These are phyloP conservation scores for Leishmania lainsoni DNA, from an alignment of 208 protist genomes.

Conservation along the genomic window DNA sequence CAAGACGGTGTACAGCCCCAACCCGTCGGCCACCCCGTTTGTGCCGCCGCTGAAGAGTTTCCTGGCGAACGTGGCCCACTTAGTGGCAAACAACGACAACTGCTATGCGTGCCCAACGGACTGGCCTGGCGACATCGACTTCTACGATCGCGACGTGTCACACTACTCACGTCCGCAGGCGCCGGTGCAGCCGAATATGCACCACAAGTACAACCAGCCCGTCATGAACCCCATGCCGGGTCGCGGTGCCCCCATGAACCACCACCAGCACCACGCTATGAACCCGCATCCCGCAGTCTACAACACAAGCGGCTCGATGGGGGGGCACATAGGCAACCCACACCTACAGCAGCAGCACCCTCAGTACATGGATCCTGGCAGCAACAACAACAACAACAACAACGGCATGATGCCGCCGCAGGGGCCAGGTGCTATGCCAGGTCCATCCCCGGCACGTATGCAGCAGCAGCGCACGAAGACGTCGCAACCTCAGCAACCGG, in stretches of 20 bases:
- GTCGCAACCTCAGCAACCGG: conserved; percentile 51
- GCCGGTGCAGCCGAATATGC: conserved; percentile 24
- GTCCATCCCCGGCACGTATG: conserved; percentile 29
- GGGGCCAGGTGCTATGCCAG: conserved; percentile 18
- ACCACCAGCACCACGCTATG: conserved; percentile 34
- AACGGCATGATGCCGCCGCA: conserved; percentile 28
- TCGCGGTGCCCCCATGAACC: conserved; percentile 25
- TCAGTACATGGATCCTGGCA: conserved; percentile 36
- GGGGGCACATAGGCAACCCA: conserved; percentile 19
- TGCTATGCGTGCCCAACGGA: conserved; percentile 49
- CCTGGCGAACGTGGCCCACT: conserved; percentile 49
- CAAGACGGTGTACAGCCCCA: conserved; percentile 50
- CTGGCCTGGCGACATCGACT: conserved; percentile 63
- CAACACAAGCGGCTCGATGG: conserved; percentile 20
- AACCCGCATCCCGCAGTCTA: conserved; percentile 25
- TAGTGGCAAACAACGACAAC: conserved; percentile 45
- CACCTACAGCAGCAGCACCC: conserved; percentile 42
- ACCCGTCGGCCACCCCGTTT: conserved; percentile 52
- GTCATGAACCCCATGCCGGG: conserved; percentile 20
- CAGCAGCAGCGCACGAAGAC: conserved; percentile 37
- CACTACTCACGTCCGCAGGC: conserved; percentile 51
- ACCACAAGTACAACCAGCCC: conserved; percentile 33
- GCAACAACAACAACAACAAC: conserved; percentile 46
- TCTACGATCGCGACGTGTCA: conserved; percentile 76
- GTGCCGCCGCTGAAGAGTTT: conserved; percentile 52